Evolutionary conservation across 1,284 basidiomycete genomes (phyloP), one percentile per base, ranked within the genome.

Genomic region (Trichosporon ovoides): DNA sequence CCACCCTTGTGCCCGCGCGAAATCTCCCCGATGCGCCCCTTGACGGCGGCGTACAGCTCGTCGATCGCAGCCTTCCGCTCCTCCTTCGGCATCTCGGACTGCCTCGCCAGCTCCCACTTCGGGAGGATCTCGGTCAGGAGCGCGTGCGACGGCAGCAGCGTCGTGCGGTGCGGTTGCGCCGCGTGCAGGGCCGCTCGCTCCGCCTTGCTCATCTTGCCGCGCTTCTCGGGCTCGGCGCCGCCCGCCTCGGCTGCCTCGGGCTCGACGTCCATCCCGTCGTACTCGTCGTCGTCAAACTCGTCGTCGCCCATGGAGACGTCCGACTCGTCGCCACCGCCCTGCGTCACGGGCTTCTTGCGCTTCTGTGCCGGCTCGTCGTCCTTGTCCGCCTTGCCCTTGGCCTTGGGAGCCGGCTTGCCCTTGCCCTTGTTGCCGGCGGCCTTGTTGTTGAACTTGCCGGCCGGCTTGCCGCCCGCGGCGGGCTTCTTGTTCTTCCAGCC

Each of bases 1-100:
- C 88, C 91, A 9, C 89, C 90, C 75, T 93, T 90, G 71, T 94
- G 91, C 74, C 92, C 93, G 70, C 90, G 83, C 7, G 88, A 87
- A 52, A 93, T 85, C 50, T 91, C 91, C 61, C 85, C 85, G 13
- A 92, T 85, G 60, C 85, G 84, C 9, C 89, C 89, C 22, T 87
- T 83, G 24, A 90, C 84, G 48, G 86, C 81, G 33, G 80, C 77
- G 84, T 89, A 89, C 14, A 94, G 81, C 46, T 84, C 83, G 43
- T 81, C 77, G 58, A 93, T 80, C 52, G 89, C 84, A 65, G 85
- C 83, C 66, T 85, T 83, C 31, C 90, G 83, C 68, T 93, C 87
- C n/a, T 82, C 76, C 52, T 85, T 80, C 1, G 84, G 77, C 52
- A 90, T 81, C 57, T 86, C 85, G 72, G 87, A 87, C 75, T 87